Base-by-base conservation (phyloP, 2,329 filamentous ascomycete genomes). In the Cercospora berteroae region DNA sequence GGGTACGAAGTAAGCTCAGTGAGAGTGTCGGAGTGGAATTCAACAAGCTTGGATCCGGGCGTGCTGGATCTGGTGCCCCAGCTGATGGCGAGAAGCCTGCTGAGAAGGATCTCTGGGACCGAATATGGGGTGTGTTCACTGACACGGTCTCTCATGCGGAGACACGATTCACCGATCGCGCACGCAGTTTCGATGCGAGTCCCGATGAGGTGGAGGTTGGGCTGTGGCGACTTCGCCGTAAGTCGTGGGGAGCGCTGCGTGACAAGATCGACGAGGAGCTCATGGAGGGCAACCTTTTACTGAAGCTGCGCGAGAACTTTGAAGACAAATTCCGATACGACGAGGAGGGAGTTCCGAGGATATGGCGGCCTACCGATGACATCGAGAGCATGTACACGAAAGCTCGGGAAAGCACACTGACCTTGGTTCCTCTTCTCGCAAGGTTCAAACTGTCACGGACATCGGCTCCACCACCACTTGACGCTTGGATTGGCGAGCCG, bases 261-360 rank as follows among this genome's bases (percentile, higher is more conserved):
- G 90, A 93, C 67, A 95, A 92, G 83, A 91, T 99, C 69, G 94
- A 98, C 39, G 95, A 99, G 77, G 95, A 99, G 80, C 92, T 97
- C 77, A 96, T 96, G 89, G 95, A 98, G 81, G 94, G 94, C 75
- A 99, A 98, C 77, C 89, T 99, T 63, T 83, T 98, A 36, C 85
- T 98, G 73, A 99, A 99, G 83, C 87, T 99, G 61, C 89, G 95
- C 39, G 95, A 99, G 80, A 98, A 97, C 82, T 99, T 99, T 73
- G 95, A 99, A 81, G 95, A 99, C 82, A 97, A 97, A 81, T 99
- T 99, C 86, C 90, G 95, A 71, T 99, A 99, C 75, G 95, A 99
- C 75, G 94, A 97, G 67, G 89, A 89, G 6, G 95, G 95, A 27
- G 95, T 99, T 4, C 95, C 95, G 5, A 87, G 95, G 67, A 97